Conservation (phyloP, 495 filamentous ascomycete genomes). For the Penicillium ucsense region DNA sequence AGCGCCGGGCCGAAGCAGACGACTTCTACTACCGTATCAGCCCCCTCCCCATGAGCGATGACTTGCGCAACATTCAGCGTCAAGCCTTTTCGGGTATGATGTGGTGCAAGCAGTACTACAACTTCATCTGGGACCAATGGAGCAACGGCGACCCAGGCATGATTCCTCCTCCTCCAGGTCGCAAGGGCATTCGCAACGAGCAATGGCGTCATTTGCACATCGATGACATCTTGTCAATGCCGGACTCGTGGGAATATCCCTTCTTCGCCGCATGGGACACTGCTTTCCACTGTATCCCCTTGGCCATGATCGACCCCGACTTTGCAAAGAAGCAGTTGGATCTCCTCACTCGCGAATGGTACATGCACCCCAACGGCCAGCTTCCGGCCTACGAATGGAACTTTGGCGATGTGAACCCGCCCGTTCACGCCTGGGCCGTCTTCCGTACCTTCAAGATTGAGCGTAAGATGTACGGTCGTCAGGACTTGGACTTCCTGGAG, state of each 20-base stretch:
- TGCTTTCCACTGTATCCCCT: conserved; percentile 89
- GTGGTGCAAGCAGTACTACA: conserved; percentile 95
- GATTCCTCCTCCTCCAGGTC: conserved; percentile 70
- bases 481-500: conserved; percentile 92
- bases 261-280: conserved; percentile 99
- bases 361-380: conserved; percentile 98
- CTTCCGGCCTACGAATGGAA: conserved; percentile 94
- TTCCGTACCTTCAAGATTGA: conserved; percentile 97
- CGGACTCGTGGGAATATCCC: conserved; percentile 96
- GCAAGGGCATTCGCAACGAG: conserved; percentile 74
- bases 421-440: conserved; percentile 91
- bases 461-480: conserved; percentile 88
- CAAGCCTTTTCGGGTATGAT: conserved; percentile 95
- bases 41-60: conserved; percentile 88
- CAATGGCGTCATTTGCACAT: conserved; percentile 91
- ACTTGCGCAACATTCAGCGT: conserved; percentile 87
- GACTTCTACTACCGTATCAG: conserved; percentile 93
- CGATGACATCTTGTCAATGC: conserved; percentile 94
- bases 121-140: conserved; percentile 97
- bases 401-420: conserved; percentile 93
- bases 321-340: conserved; percentile 98
- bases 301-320: conserved; percentile 95
- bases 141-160: conserved; percentile 67
- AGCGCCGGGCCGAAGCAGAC: conserved; percentile 76
- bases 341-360: conserved; percentile 92